Base-by-base conservation (phyloP, 352 stramenopile species). In the Pythium periplocum region DNA sequence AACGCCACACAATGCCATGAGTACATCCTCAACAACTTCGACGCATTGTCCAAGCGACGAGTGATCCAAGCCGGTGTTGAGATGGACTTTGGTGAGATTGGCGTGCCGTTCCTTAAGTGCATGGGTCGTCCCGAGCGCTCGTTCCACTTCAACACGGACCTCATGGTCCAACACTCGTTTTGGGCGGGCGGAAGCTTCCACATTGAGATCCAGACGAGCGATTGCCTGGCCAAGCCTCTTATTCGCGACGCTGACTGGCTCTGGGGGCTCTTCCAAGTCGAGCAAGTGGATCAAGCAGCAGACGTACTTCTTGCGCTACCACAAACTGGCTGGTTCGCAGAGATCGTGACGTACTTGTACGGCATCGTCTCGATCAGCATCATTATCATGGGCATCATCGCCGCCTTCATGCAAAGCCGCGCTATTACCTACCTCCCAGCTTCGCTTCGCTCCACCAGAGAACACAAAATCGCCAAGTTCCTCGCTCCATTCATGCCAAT, bases 121-220 rank as follows among this genome's bases (percentile, higher is more conserved):
- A 50, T 53, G 9, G 74, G 73, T 2, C 70, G 77, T 7, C 70
- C 77, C 0, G 41, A 64, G 8, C 39, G 47, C 0, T 44, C 57
- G 3, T 87, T 87, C 57, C 53, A 64, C 32, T 87, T 74, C 51
- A 74, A 83, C 8, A 83, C 77, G 6, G 77, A 87, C 53, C 55
- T 85, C 43, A 70, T 87, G 72, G 68, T 78, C 9, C 63, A 77
- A 5, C 69, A 83, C 55, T 71, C 64, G 1, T 85, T 70, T 49
- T 87, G 74, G 77, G 63, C 77, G 0, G 77, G 77, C 3, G 74
- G 69, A 0, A 69, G 63, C 32, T 78, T 74, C 48, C 65, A 78
- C 47, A 53, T 84, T 4, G 62, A 83, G 52, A 64, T 87, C n/a
- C 70, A 84, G 30, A 78, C 59, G 7, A 87, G 77, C 43, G 67